Percentiles rank a stretch among this genome's conserved stretches.
phyloP scores from a whole-genome alignment of 805 yeast species.

The Wickerhamomyces silvicola region DNA sequence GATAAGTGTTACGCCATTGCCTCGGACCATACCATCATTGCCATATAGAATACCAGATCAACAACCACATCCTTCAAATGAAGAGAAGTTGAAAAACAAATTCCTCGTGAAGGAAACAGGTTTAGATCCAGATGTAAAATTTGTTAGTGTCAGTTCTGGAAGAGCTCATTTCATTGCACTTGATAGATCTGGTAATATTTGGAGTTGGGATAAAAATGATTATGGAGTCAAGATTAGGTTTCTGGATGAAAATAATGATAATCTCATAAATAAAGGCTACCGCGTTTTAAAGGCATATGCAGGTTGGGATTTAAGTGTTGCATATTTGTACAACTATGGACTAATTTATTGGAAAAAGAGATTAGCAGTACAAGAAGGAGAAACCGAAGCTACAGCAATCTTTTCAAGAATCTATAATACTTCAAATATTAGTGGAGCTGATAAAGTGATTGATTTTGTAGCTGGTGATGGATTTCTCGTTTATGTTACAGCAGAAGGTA shows the following conservation, averaged over 20 bases:
- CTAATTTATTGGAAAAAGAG: conserved; percentile 51
- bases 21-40: neutral
- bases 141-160: conserved; percentile 53
- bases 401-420: conserved; percentile 38
- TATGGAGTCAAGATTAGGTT: conserved; percentile 41
- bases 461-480: conserved; percentile 49
- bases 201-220: conserved; percentile 53
- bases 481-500: conserved; percentile 41
- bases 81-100: conserved; percentile 3
- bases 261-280: conserved; percentile 23
- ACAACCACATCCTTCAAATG: neutral
- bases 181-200: conserved; percentile 41
- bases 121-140: conserved; percentile 21
- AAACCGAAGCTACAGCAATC: conserved; percentile 29
- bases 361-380: conserved; percentile 23
- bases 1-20: neutral
- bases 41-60: neutral
- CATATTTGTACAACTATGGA: conserved; percentile 43
- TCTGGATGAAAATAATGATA: conserved; percentile 16
- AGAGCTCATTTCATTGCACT: conserved; percentile 58
- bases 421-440: conserved; percentile 24
- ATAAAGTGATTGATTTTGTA: conserved; percentile 44
- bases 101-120: conserved; percentile 15
- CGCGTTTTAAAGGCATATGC: conserved; percentile 45
- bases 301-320: conserved; percentile 62